Conservation (phyloP, 495 filamentous ascomycete species). For the Xylaria castorea region DNA sequence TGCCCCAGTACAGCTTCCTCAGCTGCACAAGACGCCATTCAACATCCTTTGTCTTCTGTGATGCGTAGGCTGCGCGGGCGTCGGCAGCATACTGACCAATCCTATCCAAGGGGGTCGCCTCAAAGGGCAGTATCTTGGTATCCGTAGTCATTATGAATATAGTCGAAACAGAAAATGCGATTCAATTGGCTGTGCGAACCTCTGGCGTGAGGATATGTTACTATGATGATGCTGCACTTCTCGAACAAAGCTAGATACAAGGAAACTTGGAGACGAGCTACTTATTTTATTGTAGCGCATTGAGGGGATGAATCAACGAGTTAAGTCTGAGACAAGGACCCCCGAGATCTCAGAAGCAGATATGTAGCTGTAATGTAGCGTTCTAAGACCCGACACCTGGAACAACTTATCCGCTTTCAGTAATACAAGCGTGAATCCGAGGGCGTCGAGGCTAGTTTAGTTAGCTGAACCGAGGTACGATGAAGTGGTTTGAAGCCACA, state of each 20-base stretch:
- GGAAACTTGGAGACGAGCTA: background rate
- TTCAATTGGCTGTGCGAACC: background rate
- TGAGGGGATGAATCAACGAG: background rate
- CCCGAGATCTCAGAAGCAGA: background rate
- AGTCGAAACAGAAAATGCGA: background rate
- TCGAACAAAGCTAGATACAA: background rate
- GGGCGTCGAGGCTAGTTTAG: background rate
- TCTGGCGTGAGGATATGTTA: background rate
- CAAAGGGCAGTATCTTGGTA: slow-evolving; percentile 60
- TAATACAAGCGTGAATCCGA: background rate
- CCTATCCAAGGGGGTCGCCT: slow-evolving; percentile 68
- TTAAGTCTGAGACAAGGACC: background rate
- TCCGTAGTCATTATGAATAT: slow-evolving; percentile 42
- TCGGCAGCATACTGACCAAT: slow-evolving; percentile 66
- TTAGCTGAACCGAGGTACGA: background rate
- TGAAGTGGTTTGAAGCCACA: background rate
- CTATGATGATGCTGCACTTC: background rate
- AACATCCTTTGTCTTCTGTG: slow-evolving; percentile 80
- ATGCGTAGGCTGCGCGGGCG: slow-evolving; percentile 68
- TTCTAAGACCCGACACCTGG: background rate
- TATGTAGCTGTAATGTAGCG: background rate
- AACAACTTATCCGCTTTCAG: background rate
- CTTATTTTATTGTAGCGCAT: background rate
- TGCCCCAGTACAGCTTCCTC: slow-evolving; percentile 89
- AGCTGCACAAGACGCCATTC: slow-evolving; percentile 85